Evolutionary conservation across 179 eudicot genomes (phyloP).

Genomic region (Beta corolliflora): DNA sequence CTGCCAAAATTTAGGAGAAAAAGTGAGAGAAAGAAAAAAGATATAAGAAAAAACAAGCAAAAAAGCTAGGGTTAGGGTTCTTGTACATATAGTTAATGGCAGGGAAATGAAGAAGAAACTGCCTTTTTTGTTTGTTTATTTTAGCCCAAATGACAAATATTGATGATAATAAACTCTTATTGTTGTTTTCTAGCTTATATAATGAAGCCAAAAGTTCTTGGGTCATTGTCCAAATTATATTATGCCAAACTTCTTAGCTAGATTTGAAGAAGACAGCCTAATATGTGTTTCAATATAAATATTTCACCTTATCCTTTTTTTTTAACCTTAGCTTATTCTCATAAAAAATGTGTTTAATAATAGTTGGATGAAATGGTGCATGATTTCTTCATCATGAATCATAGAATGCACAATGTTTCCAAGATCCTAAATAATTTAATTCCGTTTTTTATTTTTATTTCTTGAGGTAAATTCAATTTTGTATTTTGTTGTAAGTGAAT

Average conservation of each 20-base stretch:
- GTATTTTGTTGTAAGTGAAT: too few relatives aligned
- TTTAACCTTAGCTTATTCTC: neutral
- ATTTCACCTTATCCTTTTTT: neutral
- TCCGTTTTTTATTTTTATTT: too few relatives aligned
- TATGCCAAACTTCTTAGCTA: constrained; percentile 17
- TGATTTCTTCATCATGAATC: neutral
- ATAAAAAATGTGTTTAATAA: neutral
- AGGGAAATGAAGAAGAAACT: constrained; percentile 25
- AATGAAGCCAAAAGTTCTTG: neutral
- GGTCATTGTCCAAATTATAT: constrained; percentile 18
- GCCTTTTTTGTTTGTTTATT: constrained; percentile 30
- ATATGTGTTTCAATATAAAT: neutral
- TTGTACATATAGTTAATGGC: neutral
- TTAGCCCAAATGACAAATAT: neutral
- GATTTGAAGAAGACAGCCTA: constrained; percentile 1
- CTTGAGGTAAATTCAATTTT: too few relatives aligned
- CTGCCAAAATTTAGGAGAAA: constrained; percentile 39
- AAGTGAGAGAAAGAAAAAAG: neutral
- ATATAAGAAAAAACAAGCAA: neutral
- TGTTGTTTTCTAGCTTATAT: constrained; percentile 1
- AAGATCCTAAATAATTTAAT: neutral
- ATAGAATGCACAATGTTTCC: neutral
- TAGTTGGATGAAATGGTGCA: neutral
- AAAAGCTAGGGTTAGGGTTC: constrained; percentile 37
- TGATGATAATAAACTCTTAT: neutral